Evolutionary conservation across 164 flowering plant genomes (phyloP).

Genomic region (Cinnamomum chago): DNA sequence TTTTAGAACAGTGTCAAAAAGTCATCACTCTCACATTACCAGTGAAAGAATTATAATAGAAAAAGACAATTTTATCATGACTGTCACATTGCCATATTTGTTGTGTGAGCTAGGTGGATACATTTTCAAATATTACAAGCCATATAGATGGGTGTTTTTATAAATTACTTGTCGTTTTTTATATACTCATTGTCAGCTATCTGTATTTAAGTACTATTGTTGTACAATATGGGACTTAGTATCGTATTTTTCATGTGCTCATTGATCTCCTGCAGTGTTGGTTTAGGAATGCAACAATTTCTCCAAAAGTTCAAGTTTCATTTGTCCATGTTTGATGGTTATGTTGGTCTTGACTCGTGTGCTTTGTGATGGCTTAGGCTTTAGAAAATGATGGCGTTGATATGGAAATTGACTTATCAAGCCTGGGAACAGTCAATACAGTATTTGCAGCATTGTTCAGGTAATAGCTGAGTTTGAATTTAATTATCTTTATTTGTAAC

Average conservation of each 20-base stretch:
- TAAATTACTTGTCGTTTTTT: background rate
- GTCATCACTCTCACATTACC: too few relatives aligned
- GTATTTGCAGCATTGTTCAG: conserved; percentile 99
- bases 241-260: background rate
- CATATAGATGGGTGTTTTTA: background rate
- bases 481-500: background rate
- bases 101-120: too few relatives aligned
- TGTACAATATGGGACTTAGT: background rate
- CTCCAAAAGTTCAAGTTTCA: background rate
- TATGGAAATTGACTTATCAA: conserved; percentile 95
- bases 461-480: conserved; percentile 29
- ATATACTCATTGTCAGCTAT: background rate
- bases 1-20: too few relatives aligned
- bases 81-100: too few relatives aligned
- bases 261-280: background rate
- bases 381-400: conserved; percentile 81
- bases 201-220: background rate
- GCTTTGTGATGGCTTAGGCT: conserved; percentile 40
- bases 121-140: too few relatives aligned
- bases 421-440: conserved; percentile 95
- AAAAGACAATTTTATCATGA: too few relatives aligned
- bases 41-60: too few relatives aligned
- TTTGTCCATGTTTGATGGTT: background rate
- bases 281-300: background rate
- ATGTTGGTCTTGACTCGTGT: conserved; percentile 5